Percentiles rank a stretch among this genome's conserved stretches.
phyloP scores from a whole-genome alignment of 2,329 filamentous ascomycete genomes.

The Arthroderma sp. region DNA sequence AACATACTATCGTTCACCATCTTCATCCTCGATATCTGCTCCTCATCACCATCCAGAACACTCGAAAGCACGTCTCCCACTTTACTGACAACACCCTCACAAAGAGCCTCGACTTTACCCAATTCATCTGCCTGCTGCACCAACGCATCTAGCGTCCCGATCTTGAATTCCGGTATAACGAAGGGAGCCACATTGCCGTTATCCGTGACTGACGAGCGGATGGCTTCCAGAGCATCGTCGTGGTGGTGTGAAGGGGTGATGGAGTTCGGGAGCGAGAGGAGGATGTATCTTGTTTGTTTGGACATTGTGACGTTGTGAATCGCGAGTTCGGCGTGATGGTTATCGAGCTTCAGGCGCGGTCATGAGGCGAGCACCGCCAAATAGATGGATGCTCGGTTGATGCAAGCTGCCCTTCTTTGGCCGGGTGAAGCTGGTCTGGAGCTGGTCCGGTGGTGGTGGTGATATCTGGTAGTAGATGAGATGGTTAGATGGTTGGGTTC shows the following conservation, averaged over 20 bases:
- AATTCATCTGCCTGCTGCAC: conserved; percentile 95
- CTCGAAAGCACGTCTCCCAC: conserved; percentile 73
- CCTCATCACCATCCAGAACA: conserved; percentile 73
- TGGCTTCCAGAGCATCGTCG: conserved; percentile 66
- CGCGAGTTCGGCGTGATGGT: neutral
- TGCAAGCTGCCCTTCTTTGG: neutral
- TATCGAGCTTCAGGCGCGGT: neutral
- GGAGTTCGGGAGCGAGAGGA: conserved; percentile 80
- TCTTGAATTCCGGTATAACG: conserved; percentile 86
- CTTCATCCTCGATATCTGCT: conserved; percentile 74
- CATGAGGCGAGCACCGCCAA: neutral
- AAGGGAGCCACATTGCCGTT: conserved; percentile 70
- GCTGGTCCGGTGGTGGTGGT: neutral
- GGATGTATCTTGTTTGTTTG: conserved; percentile 55
- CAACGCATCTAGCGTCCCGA: conserved; percentile 86
- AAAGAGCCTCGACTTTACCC: conserved; percentile 69
- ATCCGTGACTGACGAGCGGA: conserved; percentile 58
- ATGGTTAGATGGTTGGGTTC: neutral
- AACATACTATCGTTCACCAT: conserved; percentile 80
- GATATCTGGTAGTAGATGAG: neutral
- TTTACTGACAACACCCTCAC: conserved; percentile 73
- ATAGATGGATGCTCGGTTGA: neutral
- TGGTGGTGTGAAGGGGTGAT: conserved; percentile 69
- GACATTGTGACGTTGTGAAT: conserved; percentile 24
- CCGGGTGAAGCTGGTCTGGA: neutral